Evolutionary conservation across 2,329 filamentous ascomycete species (phyloP).

Genomic region (Erysiphe neolycopersici): DNA sequence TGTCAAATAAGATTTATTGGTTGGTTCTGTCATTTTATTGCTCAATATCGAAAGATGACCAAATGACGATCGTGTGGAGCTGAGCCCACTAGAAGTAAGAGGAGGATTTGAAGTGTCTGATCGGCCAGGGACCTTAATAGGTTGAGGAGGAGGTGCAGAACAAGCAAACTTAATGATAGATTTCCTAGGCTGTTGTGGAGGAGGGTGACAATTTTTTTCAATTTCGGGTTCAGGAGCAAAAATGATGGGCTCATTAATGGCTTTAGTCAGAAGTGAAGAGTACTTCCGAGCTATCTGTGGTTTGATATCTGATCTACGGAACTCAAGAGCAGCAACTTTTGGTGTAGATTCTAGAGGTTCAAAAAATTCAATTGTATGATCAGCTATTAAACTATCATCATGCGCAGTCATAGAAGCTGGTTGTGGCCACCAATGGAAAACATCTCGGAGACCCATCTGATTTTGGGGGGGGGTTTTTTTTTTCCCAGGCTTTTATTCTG

Average conservation of each 20-base stretch:
- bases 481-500: slow-evolving; percentile 3
- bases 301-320: slow-evolving; percentile 16
- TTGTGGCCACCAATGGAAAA: slow-evolving; percentile 21
- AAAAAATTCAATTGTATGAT: slow-evolving; percentile 22
- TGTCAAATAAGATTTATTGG: not conserved
- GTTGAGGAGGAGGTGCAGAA: slow-evolving; percentile 24
- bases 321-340: slow-evolving; percentile 5
- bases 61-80: slow-evolving; percentile 1
- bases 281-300: slow-evolving; percentile 23
- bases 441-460: slow-evolving; percentile 13
- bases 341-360: slow-evolving; percentile 48
- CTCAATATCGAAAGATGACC: not conserved
- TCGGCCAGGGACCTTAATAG: not conserved
- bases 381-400: slow-evolving; percentile 45
- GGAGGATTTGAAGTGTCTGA: not conserved
- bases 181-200: slow-evolving; percentile 21
- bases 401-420: slow-evolving; percentile 18
- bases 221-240: slow-evolving; percentile 15
- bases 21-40: not conserved
- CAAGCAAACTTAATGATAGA: slow-evolving; percentile 53
- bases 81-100: not conserved
- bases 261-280: slow-evolving; percentile 58
- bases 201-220: slow-evolving; percentile 11
- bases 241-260: slow-evolving; percentile 21
- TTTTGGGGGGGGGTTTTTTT: too few species aligned